Conservation (phyloP, 2,329 filamentous ascomycete genomes). For the Cladosporium sp. region DNA sequence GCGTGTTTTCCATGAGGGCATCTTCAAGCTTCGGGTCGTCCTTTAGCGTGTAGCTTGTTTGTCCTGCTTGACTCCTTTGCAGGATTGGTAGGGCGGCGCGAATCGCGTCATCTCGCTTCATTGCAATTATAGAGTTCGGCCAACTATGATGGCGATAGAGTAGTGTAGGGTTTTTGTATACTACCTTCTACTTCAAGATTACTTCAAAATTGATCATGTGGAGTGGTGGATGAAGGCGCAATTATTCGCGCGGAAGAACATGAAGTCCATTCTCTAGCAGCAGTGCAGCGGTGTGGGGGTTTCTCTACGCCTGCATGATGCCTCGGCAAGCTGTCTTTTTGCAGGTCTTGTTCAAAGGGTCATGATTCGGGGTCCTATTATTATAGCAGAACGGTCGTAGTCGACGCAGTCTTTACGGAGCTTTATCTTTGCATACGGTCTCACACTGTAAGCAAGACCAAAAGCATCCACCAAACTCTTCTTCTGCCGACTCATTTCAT, state of each 20-base stretch:
- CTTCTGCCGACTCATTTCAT: not conserved
- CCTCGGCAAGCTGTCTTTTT: not conserved
- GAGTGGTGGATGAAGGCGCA: not conserved
- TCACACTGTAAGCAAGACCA: not conserved
- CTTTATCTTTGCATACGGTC: not conserved
- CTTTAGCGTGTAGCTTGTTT: slow-evolving; percentile 1
- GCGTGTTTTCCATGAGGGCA: not conserved
- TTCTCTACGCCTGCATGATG: not conserved
- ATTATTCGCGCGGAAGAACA: not conserved
- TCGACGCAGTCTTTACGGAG: not conserved
- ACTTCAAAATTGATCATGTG: slow-evolving; percentile 5
- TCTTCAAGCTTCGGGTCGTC: not conserved
- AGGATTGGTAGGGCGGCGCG: not conserved
- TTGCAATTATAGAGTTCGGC: not conserved
- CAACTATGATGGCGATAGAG: not conserved
- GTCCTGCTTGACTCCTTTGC: not conserved
- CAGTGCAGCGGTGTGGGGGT: not conserved
- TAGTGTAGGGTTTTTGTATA: not conserved
- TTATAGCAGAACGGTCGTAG: not conserved
- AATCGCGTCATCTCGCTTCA: slow-evolving; percentile 3
- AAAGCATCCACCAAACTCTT: not conserved
- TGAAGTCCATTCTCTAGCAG: not conserved
- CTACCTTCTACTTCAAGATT: slow-evolving; percentile 8
- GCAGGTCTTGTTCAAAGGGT: not conserved
- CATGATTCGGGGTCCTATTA: not conserved